phyloP scores from a whole-genome alignment of 805 yeast species.

The Starmerella tilneyi region DNA sequence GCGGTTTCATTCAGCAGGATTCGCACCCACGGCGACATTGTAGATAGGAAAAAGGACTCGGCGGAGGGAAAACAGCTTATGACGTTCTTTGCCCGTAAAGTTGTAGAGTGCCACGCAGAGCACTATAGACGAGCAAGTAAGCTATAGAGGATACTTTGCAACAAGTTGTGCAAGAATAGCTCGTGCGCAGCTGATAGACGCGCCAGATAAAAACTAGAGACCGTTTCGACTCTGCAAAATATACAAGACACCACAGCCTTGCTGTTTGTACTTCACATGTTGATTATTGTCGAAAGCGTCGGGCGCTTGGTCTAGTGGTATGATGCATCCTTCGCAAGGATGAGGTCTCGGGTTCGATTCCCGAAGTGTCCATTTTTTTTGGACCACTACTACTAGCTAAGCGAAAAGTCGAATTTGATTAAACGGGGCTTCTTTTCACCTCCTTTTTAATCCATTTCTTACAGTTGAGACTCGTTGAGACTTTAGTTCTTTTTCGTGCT shows the following conservation, averaged over 20 bases:
- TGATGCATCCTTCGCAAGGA: slow-evolving; percentile 10
- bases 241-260: too few species aligned
- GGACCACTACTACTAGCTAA: background rate
- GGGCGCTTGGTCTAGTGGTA: slow-evolving; percentile 11
- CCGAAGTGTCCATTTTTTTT: slow-evolving; percentile 7
- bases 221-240: too few species aligned
- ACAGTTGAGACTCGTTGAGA: too few species aligned
- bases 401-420: too few species aligned
- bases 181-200: background rate
- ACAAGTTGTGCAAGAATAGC: background rate
- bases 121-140: background rate
- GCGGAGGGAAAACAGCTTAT: slow-evolving; percentile 28
- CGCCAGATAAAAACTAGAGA: too few species aligned
- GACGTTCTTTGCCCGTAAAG: slow-evolving; percentile 22
- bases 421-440: too few species aligned
- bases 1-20: slow-evolving; percentile 60
- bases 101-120: slow-evolving; percentile 1
- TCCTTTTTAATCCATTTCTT: background rate
- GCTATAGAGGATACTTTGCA: background rate
- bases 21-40: slow-evolving; percentile 81
- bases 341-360: slow-evolving; percentile 11
- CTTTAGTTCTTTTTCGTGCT: too few species aligned
- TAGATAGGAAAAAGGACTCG: slow-evolving; percentile 43
- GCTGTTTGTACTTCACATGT: too few species aligned
- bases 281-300: too few species aligned